Base-by-base conservation (phyloP, 768 basidiomycete species). In the Rhodotorula sphaerocarpa region DNA sequence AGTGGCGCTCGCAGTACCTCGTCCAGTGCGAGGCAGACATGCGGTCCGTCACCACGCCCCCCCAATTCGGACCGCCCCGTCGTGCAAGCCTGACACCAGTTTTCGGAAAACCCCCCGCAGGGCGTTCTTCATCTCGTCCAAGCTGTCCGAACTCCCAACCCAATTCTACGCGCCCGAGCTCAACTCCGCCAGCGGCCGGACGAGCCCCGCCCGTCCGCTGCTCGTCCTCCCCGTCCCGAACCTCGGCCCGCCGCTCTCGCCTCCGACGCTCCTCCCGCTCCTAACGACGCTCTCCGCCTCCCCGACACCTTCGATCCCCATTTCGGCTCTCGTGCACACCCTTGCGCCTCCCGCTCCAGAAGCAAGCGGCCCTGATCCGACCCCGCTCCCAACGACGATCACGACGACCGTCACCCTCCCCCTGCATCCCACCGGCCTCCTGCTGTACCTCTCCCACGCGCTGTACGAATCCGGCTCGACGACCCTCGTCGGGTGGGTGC, bases 71-170 rank as follows among this genome's bases (percentile, higher is more conserved):
- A 5, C 36, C 41, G 21, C 7, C 41, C 6, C 9, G 42, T 28
- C 3, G 18, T 20, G 4, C 12, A 23, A 46, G 45, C 9, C 25
- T n/a, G 45, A 9, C 21, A 5, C 27, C 15, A 18, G 44, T 39
- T 39, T 18, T 28, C 5, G 9, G 16, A 5, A 7, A n/a, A n/a
- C n/a, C 0, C 20, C 44, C 11, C 12, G 12, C 56, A 67, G 66
- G 16, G 55, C 58, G 21, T 67, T 67, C 66, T 67, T 67, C 51
- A 42, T 63, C 43, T 6, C 47, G 9, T 67, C 66, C 25, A 67
- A 67, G 48, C 61, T 67, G 15, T 56, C 66, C n/a, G 66, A 67
- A 28, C 66, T 67, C 28, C 14, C 15, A 0, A 44, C 58, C 1
- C 66, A 67, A 30, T 39, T 39, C 9, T 63, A 60, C 51, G 3